phyloP scores from a whole-genome alignment of 768 basidiomycete genomes.

The Leccinum obscurum region DNA sequence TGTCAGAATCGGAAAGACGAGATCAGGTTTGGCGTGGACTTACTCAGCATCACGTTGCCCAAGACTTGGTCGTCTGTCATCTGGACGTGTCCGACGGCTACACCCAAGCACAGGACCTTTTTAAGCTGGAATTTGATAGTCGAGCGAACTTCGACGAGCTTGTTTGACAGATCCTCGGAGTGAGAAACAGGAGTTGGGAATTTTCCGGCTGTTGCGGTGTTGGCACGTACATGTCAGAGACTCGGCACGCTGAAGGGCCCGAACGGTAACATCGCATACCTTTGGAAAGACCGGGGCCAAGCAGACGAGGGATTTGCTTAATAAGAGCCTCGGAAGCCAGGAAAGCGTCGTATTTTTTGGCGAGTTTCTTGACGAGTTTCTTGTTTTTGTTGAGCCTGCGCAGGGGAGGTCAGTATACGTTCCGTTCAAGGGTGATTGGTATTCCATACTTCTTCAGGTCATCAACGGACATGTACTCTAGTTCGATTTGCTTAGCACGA shows the following conservation, averaged over 20 bases:
- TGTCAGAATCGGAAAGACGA: conserved; percentile 3
- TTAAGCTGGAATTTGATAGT: conserved; percentile 99
- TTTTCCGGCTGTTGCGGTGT: conserved; percentile 74
- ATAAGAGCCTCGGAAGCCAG: conserved; percentile 95
- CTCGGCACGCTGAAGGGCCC: neutral
- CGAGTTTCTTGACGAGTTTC: conserved; percentile 99
- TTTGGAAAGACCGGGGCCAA: conserved; percentile 99
- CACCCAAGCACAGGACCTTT: conserved; percentile 98
- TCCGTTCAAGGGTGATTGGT: neutral
- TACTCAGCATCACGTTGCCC: conserved; percentile 96
- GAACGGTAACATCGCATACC: conserved; percentile 45
- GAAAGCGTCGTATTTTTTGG: conserved; percentile 99
- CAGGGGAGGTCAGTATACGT: conserved; percentile 3
- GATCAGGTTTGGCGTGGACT: conserved; percentile 26
- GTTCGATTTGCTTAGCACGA: conserved; percentile 95
- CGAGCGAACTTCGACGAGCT: conserved; percentile 93
- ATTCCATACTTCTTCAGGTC: conserved; percentile 91
- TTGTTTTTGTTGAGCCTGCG: conserved; percentile 97
- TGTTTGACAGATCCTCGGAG: conserved; percentile 84
- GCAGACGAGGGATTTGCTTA: conserved; percentile 99
- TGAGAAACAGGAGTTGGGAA: conserved; percentile 98
- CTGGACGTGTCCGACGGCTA: conserved; percentile 95
- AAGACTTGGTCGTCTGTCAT: conserved; percentile 98
- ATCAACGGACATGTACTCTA: conserved; percentile 99
- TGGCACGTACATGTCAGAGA: neutral